Evolutionary conservation across 768 basidiomycete species (phyloP).

Genomic region (Chalciporus pseudorubinellus): DNA sequence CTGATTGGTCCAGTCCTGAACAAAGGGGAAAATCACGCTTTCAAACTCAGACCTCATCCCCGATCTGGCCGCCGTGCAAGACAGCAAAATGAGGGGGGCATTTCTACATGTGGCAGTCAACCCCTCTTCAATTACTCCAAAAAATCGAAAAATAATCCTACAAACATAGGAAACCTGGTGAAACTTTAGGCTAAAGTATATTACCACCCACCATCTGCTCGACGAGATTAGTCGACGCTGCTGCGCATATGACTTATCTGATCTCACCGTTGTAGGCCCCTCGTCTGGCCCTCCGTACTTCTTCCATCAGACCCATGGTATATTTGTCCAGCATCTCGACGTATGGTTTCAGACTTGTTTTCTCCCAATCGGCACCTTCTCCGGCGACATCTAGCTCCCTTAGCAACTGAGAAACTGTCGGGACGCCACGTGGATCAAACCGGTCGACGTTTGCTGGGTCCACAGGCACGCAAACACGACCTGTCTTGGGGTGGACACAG

Average conservation of each 20-base stretch:
- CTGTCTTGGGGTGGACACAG: constrained; percentile 95
- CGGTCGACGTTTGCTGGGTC: constrained; percentile 70
- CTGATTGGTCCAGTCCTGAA: constrained; percentile 16
- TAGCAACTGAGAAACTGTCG: constrained; percentile 83
- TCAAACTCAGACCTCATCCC: background rate
- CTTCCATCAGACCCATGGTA: constrained; percentile 31
- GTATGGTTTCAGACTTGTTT: constrained; percentile 85
- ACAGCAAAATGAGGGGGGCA: too few species aligned
- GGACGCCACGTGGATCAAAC: constrained; percentile 84
- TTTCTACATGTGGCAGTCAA: too few species aligned
- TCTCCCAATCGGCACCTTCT: constrained; percentile 76
- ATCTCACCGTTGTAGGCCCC: constrained; percentile 19
- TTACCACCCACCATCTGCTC: constrained; percentile 29
- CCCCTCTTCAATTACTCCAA: too few species aligned
- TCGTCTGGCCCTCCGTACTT: constrained; percentile 26
- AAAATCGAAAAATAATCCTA: too few species aligned
- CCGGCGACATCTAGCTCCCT: constrained; percentile 63
- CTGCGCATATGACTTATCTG: background rate
- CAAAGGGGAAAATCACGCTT: too few species aligned
- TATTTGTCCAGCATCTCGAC: constrained; percentile 88
- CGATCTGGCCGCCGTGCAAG: too few species aligned
- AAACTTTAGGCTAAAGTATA: background rate
- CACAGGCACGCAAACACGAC: constrained; percentile 91
- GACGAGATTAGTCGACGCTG: background rate
- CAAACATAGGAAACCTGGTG: too few species aligned